Base-by-base conservation (phyloP, 2,329 filamentous ascomycete species). In the Fusarium lyarnte region DNA sequence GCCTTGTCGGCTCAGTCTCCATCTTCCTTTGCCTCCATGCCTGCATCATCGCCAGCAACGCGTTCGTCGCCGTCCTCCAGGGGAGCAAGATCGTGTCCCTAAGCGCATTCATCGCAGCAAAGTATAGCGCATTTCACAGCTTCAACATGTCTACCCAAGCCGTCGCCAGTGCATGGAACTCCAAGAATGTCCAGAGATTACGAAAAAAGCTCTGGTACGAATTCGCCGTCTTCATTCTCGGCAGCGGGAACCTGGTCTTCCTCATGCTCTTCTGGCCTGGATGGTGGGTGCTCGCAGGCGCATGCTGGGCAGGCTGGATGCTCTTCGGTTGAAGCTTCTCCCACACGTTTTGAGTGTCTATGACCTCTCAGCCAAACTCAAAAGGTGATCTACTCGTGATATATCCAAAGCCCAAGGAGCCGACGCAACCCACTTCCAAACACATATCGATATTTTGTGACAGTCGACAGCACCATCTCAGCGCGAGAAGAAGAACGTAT, bases 401-500 rank as follows among this genome's bases (percentile, higher is more conserved):
- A 41, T 63, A 68, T 47, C 29, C 58, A 63, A 58, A 38, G 29
- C 62, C 52, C 36, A 29, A 49, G 55, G 55, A 43, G 29, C 54
- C 63, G 52, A 64, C 31, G 27, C 61, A 53, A 19, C 33, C 42
- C 39, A 39, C 36, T 53, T 57, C 45, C 57, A 54, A 41, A 53
- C 43, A 46, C 27, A 31, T 57, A 55, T 41, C 63, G 25, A 51
- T 52, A 23, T 54, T 42, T 42, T 43, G 52, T 60, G 52, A 55
- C 42, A 31, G 10, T 60, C 58, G 58, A 60, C 54, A 54, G 42
- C 45, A 59, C 16, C 19, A 52, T 58, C 42, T 82, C 80, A 83
- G 47, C 79, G 79, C 35, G 89, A 87, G 80, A 94, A 95, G 86
- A 99, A 99, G 81, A 98, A 98, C 0, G 93, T 90, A 82, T 99